These are phyloP conservation scores for Mimosa pudica DNA, from an alignment of 306 rosid genomes.

Conservation along the genomic window DNA sequence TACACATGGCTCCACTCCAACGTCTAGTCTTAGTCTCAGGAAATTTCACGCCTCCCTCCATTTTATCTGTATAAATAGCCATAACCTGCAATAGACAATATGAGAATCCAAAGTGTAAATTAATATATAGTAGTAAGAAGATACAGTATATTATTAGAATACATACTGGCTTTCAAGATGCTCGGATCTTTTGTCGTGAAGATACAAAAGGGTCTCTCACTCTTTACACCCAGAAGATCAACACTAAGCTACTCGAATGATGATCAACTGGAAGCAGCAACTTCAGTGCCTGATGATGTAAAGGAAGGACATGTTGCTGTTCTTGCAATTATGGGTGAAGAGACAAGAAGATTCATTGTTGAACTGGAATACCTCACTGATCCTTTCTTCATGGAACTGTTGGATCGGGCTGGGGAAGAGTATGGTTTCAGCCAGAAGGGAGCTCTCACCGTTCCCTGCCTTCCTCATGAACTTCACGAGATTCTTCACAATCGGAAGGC, in stretches of 20 bases:
- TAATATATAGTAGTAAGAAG: conserved; percentile 2
- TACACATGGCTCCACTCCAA: background rate
- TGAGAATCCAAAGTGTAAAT: background rate
- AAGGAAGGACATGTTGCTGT: conserved; percentile 64
- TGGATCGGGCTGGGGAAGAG: conserved; percentile 63
- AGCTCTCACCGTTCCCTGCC: conserved; percentile 69
- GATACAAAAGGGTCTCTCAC: conserved; percentile 51
- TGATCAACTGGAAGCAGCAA: conserved; percentile 28
- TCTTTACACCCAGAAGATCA: conserved; percentile 37
- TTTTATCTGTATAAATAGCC: conserved; percentile 25
- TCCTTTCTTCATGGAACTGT: conserved; percentile 60
- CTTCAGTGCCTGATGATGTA: conserved; percentile 41
- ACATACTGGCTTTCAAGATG: conserved; percentile 31
- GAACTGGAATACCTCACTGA: conserved; percentile 51
- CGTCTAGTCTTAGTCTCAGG: background rate
- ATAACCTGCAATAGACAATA: too few relatives aligned
- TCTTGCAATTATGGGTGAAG: conserved; percentile 56
- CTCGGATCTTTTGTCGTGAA: conserved; percentile 37
- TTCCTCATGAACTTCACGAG: conserved; percentile 55
- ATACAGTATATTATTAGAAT: background rate
- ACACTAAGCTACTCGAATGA: conserved; percentile 16
- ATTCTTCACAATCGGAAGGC: conserved; percentile 47
- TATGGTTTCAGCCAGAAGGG: conserved; percentile 66
- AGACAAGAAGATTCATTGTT: conserved; percentile 55
- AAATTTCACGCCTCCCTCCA: conserved; percentile 19